Evolutionary conservation across 257 asterid genomes (phyloP).

Genomic region (Nemophila menziesii): DNA sequence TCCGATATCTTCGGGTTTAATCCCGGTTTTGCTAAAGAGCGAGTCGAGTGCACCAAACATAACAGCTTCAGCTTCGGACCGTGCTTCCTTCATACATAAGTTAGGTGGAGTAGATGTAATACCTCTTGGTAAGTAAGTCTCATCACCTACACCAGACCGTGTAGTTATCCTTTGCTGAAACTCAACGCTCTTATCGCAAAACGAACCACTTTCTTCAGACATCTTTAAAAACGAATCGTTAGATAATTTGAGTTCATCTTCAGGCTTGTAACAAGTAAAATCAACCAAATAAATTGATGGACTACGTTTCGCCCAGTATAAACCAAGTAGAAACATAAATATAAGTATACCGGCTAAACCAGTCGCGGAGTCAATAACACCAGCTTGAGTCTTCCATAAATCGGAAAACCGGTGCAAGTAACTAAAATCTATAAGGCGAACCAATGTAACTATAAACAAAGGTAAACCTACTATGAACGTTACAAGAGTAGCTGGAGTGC

Average conservation of each 20-base stretch:
- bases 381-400: slow-evolving; percentile 13
- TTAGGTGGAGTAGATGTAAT: slow-evolving; percentile 22
- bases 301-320: slow-evolving; percentile 42
- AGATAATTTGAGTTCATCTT: slow-evolving; percentile 30
- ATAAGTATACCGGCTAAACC: slow-evolving; percentile 17
- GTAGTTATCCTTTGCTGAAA: slow-evolving; percentile 20
- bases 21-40: slow-evolving; percentile 24
- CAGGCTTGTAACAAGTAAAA: slow-evolving; percentile 45
- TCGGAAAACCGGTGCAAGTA: slow-evolving; percentile 24
- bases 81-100: slow-evolving; percentile 27
- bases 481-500: slow-evolving; percentile 36
- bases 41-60: slow-evolving; percentile 48
- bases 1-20: slow-evolving; percentile 31
- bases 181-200: slow-evolving; percentile 6
- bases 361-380: slow-evolving; percentile 30
- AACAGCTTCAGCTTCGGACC: slow-evolving; percentile 38
- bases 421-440: slow-evolving; percentile 23
- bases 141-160: slow-evolving; percentile 37
- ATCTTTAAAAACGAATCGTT: slow-evolving; percentile 21
- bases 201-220: slow-evolving; percentile 25
- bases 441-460: slow-evolving; percentile 17
- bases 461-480: slow-evolving; percentile 21
- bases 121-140: slow-evolving; percentile 26
- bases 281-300: slow-evolving; percentile 32
- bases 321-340: slow-evolving; percentile 25